Conservation (phyloP, 1,284 basidiomycete genomes). For the Sporisorium reilianum region DNA sequence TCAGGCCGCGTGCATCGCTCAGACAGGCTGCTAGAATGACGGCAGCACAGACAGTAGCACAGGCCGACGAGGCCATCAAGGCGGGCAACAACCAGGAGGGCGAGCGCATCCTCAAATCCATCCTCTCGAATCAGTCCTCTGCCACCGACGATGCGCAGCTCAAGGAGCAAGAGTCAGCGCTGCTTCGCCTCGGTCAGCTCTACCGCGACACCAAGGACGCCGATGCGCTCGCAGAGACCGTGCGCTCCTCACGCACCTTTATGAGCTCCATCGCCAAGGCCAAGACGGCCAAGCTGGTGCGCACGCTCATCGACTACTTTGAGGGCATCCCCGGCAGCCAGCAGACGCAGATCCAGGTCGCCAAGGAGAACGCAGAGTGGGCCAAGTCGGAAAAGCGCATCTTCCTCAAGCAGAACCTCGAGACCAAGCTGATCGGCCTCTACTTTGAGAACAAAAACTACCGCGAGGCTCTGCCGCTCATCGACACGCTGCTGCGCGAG, state of each 20-base stretch:
- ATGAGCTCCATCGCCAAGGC: conserved; percentile 96
- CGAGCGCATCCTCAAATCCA: conserved; percentile 60
- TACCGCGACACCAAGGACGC: conserved; percentile 89
- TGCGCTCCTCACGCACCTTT: conserved; percentile 86
- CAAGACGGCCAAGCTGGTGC: conserved; percentile 91
- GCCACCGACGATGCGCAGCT: conserved; percentile 75
- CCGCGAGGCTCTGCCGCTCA: conserved; percentile 83
- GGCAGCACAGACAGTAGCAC: conserved; percentile 54
- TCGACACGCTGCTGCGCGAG: conserved; percentile 87
- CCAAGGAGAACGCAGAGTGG: conserved; percentile 93
- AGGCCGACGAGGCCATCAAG: conserved; percentile 61
- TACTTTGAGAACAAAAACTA: conserved; percentile 84
- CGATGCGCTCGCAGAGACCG: conserved; percentile 84
- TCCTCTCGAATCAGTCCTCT: conserved; percentile 51
- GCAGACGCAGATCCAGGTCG: conserved; percentile 84
- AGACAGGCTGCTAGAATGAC: conserved; percentile 25
- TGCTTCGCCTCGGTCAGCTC: conserved; percentile 87
- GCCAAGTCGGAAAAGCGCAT: conserved; percentile 91
- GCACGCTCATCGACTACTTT: conserved; percentile 92
- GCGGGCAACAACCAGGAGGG: conserved; percentile 54
- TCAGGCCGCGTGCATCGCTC: not conserved
- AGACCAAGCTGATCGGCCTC: conserved; percentile 86
- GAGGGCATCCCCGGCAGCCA: conserved; percentile 80
- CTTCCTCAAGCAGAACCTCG: conserved; percentile 93
- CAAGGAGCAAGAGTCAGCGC: conserved; percentile 85